phyloP scores from a whole-genome alignment of 257 asterid species.

The Solanum neorickii region DNA sequence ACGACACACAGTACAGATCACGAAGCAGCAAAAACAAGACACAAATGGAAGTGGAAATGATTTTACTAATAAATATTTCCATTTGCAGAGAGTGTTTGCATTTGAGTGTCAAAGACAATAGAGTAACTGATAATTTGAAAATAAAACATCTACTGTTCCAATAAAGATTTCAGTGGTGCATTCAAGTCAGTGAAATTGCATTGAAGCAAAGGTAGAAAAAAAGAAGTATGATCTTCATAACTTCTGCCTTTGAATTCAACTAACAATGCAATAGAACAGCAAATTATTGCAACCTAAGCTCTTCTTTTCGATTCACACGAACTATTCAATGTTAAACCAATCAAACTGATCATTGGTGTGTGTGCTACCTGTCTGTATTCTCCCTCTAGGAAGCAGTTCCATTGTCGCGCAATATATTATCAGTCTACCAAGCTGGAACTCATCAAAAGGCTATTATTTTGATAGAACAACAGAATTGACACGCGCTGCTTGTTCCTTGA shows the following conservation, averaged over 20 bases:
- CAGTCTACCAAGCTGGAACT: not conserved
- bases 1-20: not conserved
- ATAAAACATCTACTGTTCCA: not conserved
- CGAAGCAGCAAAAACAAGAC: not conserved
- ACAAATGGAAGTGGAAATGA: not conserved
- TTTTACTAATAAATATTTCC: not conserved
- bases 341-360: not conserved
- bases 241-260: not conserved
- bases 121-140: not conserved
- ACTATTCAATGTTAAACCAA: not conserved
- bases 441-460: not conserved
- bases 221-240: not conserved
- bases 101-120: not conserved
- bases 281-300: not conserved
- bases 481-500: not conserved
- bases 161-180: not conserved
- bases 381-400: not conserved
- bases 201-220: not conserved
- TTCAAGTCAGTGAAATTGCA: not conserved
- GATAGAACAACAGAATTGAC: not conserved
- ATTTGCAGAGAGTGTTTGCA: not conserved
- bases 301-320: not conserved
- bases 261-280: not conserved
- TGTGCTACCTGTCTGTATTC: not conserved
- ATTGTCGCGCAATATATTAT: not conserved